These are phyloP conservation scores for Ceratobasidium sp. DNA, from an alignment of 1,284 basidiomycete species.

Conservation along the genomic window DNA sequence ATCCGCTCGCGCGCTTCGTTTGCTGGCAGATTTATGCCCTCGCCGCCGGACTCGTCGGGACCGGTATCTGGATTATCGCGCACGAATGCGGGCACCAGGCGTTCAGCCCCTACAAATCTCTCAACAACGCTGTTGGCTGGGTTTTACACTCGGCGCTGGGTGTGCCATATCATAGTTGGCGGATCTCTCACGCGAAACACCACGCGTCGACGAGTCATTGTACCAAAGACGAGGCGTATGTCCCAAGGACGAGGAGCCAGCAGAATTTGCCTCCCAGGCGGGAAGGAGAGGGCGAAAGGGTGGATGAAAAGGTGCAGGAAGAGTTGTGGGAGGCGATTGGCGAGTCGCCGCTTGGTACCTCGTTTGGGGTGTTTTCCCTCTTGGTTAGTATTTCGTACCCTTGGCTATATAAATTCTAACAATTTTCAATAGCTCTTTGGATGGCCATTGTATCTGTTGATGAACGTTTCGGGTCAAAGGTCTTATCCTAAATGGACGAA, in stretches of 20 bases:
- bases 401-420: slow-evolving; percentile 57
- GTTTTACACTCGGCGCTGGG: slow-evolving; percentile 92
- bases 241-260: slow-evolving; percentile 88
- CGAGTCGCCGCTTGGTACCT: slow-evolving; percentile 89
- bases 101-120: slow-evolving; percentile 92
- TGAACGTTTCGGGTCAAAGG: slow-evolving; percentile 89
- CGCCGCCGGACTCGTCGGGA: slow-evolving; percentile 86
- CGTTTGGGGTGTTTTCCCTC: slow-evolving; percentile 70
- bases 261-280: slow-evolving; percentile 71
- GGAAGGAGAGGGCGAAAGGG: slow-evolving; percentile 72
- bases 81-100: slow-evolving; percentile 96
- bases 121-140: slow-evolving; percentile 97
- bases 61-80: slow-evolving; percentile 94
- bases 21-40: slow-evolving; percentile 88
- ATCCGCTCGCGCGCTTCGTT: slow-evolving; percentile 56
- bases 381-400: slow-evolving; percentile 63
- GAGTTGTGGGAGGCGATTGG: slow-evolving; percentile 84
- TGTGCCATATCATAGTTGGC: slow-evolving; percentile 98
- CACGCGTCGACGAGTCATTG: slow-evolving; percentile 96
- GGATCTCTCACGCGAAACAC: slow-evolving; percentile 96
- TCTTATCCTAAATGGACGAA: slow-evolving; percentile 86
- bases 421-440: slow-evolving; percentile 80
- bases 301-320: slow-evolving; percentile 74
- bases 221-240: slow-evolving; percentile 96
- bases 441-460: slow-evolving; percentile 88